Evolutionary conservation across 2,329 filamentous ascomycete species (phyloP).

Genomic region (Xylariomycetidae sp.): DNA sequence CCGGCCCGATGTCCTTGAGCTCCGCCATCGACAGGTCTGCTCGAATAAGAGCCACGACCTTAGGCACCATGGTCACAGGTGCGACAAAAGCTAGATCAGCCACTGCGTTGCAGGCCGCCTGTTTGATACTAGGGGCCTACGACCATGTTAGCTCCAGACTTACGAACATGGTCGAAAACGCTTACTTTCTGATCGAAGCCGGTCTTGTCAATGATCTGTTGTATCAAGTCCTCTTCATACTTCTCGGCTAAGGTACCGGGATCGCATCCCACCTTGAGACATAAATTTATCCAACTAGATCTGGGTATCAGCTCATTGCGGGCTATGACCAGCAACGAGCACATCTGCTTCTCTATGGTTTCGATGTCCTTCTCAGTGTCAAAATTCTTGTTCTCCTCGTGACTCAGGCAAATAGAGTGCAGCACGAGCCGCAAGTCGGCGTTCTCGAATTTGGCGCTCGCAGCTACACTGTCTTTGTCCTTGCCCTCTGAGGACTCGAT

Average conservation of each 20-base stretch:
- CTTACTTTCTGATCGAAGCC: slow-evolving; percentile 30
- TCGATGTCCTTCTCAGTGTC: slow-evolving; percentile 40
- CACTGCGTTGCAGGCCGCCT: slow-evolving; percentile 76
- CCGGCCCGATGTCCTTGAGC: slow-evolving; percentile 69
- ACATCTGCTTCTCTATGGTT: slow-evolving; percentile 64
- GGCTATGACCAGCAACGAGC: slow-evolving; percentile 72
- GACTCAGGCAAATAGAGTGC: slow-evolving; percentile 58
- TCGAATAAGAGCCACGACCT: slow-evolving; percentile 68
- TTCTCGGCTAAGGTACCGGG: slow-evolving; percentile 71
- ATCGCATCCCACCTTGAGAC: slow-evolving; percentile 74
- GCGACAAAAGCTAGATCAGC: slow-evolving; percentile 93
- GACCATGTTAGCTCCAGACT: slow-evolving; percentile 9
- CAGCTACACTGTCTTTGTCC: slow-evolving; percentile 75
- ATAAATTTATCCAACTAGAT: slow-evolving; percentile 84
- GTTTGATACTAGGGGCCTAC: slow-evolving; percentile 44
- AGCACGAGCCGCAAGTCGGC: slow-evolving; percentile 58
- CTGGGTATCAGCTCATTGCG: slow-evolving; percentile 73
- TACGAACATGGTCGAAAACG: slow-evolving; percentile 1
- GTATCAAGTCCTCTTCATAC: slow-evolving; percentile 59
- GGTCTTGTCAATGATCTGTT: slow-evolving; percentile 61
- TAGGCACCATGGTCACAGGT: slow-evolving; percentile 73
- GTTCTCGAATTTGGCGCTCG: slow-evolving; percentile 59
- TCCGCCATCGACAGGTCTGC: slow-evolving; percentile 68
- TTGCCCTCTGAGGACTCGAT: slow-evolving; percentile 59
- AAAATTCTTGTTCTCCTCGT: slow-evolving; percentile 43